Base-by-base conservation (phyloP, 768 basidiomycete genomes). In the Pluteus cervinus region DNA sequence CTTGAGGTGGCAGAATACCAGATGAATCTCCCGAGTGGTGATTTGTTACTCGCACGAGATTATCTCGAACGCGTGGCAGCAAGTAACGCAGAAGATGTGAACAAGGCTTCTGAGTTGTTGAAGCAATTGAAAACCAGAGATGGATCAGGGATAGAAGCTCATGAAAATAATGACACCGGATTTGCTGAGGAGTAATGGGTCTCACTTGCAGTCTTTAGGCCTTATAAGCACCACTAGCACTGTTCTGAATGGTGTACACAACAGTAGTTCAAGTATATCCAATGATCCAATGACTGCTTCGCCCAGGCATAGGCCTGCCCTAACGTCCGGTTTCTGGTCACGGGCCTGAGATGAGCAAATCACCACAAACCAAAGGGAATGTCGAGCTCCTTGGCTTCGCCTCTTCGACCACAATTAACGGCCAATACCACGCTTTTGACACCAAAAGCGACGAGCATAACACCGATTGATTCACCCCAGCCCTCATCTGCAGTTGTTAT, bases 11-110 rank as follows among this genome's bases (percentile, higher is more conserved):
- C 91, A 11, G 81, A 85, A 40, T 79, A 85, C 50, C 78, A 91
- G 46, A 69, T 89, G 55, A 57, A 66, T 34, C 67, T 68, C 25
- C 65, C 77, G 30, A 69, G 75, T 36, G 79, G 81, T 17, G 76
- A 88, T 56, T 52, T 88, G n/a, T 48, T 57, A 22, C 63, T 91
- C 43, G 89, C 91, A 10, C 71, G 69, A 48, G 74, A 79, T 34
- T 86, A 82, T 56, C 65, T 91, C 21, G 78, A 88, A 41, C 68
- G 67, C 33, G 77, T 96, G 18, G 79, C 86, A 3, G 60, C 60
- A 31, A 90, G 85, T 50, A 91, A 93, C 58, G 76, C 77, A 8
- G 86, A 89, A 51, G 88, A 92, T 49, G 85, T 86, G 12, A 73
- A 71, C 9, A 71, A 69, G 38, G 90, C 86, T 0, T 67, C 76